A percentile compares a stretch with the other conserved stretches of the same genome.
phyloP scores from a whole-genome alignment of 257 asterid genomes.

The Vinca minor region DNA sequence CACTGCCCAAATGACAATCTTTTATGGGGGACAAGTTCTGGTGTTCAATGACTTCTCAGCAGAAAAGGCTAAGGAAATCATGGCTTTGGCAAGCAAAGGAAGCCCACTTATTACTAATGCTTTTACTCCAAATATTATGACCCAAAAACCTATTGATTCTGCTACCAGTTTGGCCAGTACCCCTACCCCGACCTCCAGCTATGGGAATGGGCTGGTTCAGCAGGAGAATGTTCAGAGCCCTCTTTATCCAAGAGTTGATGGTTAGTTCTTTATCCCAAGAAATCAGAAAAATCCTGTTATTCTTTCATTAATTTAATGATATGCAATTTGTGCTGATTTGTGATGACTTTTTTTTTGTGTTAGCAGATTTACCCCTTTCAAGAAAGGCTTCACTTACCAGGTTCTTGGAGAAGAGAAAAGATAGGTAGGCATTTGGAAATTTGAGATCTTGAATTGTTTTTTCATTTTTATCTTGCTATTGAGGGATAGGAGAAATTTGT shows the following conservation, averaged over 20 bases:
- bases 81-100: conserved; percentile 23
- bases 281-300: background rate
- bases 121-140: background rate
- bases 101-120: background rate
- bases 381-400: conserved; percentile 37
- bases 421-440: conserved; percentile 21
- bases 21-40: conserved; percentile 26
- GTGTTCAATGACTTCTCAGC: conserved; percentile 28
- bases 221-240: conserved; percentile 15
- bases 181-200: too few relatives aligned
- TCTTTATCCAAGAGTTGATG: conserved; percentile 17
- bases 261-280: conserved; percentile 11
- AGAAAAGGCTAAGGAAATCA: conserved; percentile 21
- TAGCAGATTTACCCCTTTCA: conserved; percentile 34
- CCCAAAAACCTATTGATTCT: conserved; percentile 15
- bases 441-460: background rate
- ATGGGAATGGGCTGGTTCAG: conserved; percentile 5
- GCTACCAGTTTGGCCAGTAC: too few relatives aligned
- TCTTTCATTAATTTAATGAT: background rate
- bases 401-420: conserved; percentile 42
- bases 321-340: background rate
- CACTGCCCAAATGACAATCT: conserved; percentile 25
- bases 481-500: background rate
- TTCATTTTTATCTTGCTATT: background rate
- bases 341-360: too few relatives aligned